phyloP scores from a whole-genome alignment of 306 rosid genomes.

The Cajanus cajan region DNA sequence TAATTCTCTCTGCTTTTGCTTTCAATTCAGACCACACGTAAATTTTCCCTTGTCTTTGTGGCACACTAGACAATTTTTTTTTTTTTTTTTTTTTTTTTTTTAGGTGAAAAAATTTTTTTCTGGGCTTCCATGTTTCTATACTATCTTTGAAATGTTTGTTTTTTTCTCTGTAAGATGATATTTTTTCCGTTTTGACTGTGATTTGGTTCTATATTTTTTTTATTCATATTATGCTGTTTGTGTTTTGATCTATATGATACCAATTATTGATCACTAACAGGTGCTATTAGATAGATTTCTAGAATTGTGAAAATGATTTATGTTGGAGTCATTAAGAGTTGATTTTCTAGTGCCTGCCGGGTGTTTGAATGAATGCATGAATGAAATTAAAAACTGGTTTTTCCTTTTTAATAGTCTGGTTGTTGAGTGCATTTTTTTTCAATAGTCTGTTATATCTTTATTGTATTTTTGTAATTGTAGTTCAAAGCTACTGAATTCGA shows the following conservation, averaged over 20 bases:
- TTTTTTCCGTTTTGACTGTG: neutral
- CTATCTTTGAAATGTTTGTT: neutral
- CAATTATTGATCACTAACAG: neutral
- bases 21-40: neutral
- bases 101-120: neutral
- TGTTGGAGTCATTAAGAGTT: neutral
- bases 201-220: neutral
- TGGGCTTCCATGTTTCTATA: neutral
- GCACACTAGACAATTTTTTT: neutral
- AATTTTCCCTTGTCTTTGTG: neutral
- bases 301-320: neutral
- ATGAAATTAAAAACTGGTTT: neutral
- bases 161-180: neutral
- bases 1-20: neutral
- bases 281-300: neutral
- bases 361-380: neutral
- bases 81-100: neutral
- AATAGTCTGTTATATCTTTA: neutral
- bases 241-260: neutral
- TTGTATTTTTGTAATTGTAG: neutral
- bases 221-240: neutral
- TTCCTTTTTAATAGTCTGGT: neutral
- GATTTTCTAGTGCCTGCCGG: neutral
- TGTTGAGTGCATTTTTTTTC: neutral
- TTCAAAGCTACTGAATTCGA: neutral